Evolutionary conservation across 164 flowering plant species (phyloP).

Genomic region (Berberis thunbergii): DNA sequence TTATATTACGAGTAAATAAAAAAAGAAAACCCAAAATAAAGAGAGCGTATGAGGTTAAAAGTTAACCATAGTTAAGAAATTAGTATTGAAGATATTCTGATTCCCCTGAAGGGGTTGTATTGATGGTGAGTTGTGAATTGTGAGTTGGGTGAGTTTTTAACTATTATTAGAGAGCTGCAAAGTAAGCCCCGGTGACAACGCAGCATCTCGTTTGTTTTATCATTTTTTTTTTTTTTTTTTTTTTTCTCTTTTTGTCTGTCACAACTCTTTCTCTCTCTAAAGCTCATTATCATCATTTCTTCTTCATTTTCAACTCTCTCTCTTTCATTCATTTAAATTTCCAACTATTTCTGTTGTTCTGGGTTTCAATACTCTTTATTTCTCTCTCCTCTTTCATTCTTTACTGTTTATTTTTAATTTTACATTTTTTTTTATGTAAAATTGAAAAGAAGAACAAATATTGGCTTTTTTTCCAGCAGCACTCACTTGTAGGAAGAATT

Average conservation of each 20-base stretch:
- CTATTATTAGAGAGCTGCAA: conserved; percentile 40
- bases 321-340: background rate
- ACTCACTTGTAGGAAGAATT: conserved; percentile 24
- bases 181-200: conserved; percentile 42
- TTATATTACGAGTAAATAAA: too few species aligned
- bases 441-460: conserved; percentile 5
- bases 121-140: too few species aligned
- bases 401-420: background rate
- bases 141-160: conserved; percentile 12
- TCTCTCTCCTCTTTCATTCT: background rate
- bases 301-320: conserved; percentile 14
- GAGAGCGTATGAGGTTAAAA: too few species aligned
- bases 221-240: conserved; percentile 13
- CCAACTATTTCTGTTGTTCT: background rate
- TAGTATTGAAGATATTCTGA: too few species aligned
- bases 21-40: too few species aligned
- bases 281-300: conserved; percentile 21
- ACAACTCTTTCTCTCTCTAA: conserved; percentile 12
- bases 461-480: conserved; percentile 20
- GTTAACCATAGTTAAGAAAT: too few species aligned
- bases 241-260: background rate
- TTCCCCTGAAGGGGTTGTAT: too few species aligned
- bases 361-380: conserved; percentile 1
- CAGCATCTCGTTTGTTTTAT: conserved; percentile 39
- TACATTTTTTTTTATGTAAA: background rate